phyloP scores from a whole-genome alignment of 768 basidiomycete genomes.

The Phaeotremella fagi region DNA sequence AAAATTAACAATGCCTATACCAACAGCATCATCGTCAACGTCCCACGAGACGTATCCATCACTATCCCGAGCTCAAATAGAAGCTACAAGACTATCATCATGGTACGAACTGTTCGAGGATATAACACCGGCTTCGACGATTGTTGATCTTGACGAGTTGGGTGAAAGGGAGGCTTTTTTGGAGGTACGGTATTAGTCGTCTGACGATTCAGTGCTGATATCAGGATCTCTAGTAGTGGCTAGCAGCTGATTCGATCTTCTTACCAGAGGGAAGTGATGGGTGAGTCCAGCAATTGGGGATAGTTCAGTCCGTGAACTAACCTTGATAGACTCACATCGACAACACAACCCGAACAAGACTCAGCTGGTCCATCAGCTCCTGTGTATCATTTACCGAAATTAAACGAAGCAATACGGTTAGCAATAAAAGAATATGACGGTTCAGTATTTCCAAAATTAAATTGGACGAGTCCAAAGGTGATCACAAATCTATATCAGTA shows the following conservation, averaged over 20 bases:
- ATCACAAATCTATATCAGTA: conserved; percentile 1
- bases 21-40: not conserved
- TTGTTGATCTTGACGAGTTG: conserved; percentile 27
- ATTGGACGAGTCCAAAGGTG: conserved; percentile 90
- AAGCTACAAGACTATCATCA: conserved; percentile 30
- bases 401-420: conserved; percentile 67
- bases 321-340: too few relatives aligned
- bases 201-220: conserved; percentile 2
- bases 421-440: conserved; percentile 63
- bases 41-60: conserved; percentile 7
- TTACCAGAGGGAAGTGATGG: conserved; percentile 32
- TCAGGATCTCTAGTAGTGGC: conserved; percentile 25
- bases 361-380: conserved; percentile 14
- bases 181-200: conserved; percentile 10
- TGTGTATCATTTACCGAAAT: conserved; percentile 63
- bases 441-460: conserved; percentile 90
- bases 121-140: conserved; percentile 15
- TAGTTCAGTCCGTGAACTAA: not conserved
- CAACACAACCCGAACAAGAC: too few relatives aligned
- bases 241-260: conserved; percentile 38
- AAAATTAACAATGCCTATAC: conserved; percentile 1
- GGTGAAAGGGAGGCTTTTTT: conserved; percentile 34
- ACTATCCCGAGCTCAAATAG: conserved; percentile 17
- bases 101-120: conserved; percentile 31
- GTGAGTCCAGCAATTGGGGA: conserved; percentile 3